Conservation (phyloP, 768 basidiomycete genomes). For the Tricholoma bakamatsutake region DNA sequence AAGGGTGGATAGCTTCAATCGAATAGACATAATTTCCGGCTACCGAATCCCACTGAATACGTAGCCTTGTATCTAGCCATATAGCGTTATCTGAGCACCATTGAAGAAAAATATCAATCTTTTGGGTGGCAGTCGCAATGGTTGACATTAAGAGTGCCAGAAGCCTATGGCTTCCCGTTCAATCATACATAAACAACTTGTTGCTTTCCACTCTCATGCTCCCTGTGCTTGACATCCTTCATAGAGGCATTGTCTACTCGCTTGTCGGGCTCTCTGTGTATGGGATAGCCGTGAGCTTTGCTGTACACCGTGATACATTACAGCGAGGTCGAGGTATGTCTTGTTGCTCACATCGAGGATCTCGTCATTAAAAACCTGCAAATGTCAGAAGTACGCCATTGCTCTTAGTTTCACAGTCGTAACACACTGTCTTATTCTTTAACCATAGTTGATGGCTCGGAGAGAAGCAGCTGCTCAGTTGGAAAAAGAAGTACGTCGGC, state of each 20-base stretch:
- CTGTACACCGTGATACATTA: constrained; percentile 50
- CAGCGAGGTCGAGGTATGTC: constrained; percentile 48
- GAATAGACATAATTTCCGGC: constrained; percentile 33
- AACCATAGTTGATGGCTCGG: constrained; percentile 26
- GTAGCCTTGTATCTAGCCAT: constrained; percentile 40
- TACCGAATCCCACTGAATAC: constrained; percentile 23
- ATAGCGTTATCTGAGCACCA: constrained; percentile 47
- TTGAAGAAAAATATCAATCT: constrained; percentile 27
- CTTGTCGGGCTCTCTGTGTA: constrained; percentile 47
- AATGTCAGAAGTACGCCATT: constrained; percentile 25
- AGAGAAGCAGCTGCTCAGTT: constrained; percentile 20
- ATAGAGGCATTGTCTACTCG: constrained; percentile 49
- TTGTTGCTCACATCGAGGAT: background rate
- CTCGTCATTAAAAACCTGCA: constrained; percentile 5
- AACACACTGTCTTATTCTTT: background rate
- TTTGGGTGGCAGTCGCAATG: constrained; percentile 6
- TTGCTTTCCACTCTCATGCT: constrained; percentile 11
- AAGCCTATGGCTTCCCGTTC: background rate
- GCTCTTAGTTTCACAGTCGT: background rate
- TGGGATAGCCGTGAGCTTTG: constrained; percentile 46
- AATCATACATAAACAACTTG: background rate
- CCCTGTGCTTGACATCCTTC: constrained; percentile 40
- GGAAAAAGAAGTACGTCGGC: constrained; percentile 25
- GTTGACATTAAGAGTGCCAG: background rate
- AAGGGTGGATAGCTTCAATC: constrained; percentile 24